phyloP scores from a whole-genome alignment of 1,284 basidiomycete species.

The Polyporus tsugae region DNA sequence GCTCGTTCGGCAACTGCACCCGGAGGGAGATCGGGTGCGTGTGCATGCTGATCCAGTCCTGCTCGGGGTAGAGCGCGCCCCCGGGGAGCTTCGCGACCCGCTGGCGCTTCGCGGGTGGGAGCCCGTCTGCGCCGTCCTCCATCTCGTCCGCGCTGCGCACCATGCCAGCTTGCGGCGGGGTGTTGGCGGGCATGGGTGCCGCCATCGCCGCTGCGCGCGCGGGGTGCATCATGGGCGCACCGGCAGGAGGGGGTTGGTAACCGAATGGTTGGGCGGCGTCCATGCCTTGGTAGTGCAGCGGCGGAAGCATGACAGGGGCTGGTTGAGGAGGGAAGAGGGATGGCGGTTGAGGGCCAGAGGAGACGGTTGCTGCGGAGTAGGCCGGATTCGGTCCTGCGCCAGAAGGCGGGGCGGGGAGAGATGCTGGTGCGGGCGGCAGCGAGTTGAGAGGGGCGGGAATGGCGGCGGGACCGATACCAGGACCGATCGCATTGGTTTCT shows the following conservation, averaged over 20 bases:
- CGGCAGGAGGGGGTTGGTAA: constrained; percentile 68
- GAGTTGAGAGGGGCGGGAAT: constrained; percentile 67
- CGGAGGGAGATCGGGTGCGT: constrained; percentile 87
- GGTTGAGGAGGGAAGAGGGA: constrained; percentile 66
- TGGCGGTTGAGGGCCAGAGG: constrained; percentile 83
- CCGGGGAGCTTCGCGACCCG: constrained; percentile 83
- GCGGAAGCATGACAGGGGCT: constrained; percentile 81
- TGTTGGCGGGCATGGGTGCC: constrained; percentile 41
- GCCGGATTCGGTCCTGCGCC: constrained; percentile 52
- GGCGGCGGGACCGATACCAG: constrained; percentile 82
- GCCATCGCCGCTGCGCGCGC: constrained; percentile 49
- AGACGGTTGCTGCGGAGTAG: constrained; percentile 78
- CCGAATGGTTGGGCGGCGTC: constrained; percentile 81
- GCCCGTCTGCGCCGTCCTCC: constrained; percentile 67
- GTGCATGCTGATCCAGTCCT: constrained; percentile 90
- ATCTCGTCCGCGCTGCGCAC: constrained; percentile 83
- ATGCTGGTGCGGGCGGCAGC: constrained; percentile 70
- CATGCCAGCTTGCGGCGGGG: constrained; percentile 63
- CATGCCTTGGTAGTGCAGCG: constrained; percentile 82
- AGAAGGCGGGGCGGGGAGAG: constrained; percentile 68
- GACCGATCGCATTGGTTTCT: constrained; percentile 79
- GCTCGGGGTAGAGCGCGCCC: constrained; percentile 81
- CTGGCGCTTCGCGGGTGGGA: constrained; percentile 84
- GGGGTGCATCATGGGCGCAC: constrained; percentile 41
- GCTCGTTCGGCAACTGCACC: constrained; percentile 83